Percentiles rank a stretch among this genome's conserved stretches.
phyloP scores from a whole-genome alignment of 2,329 filamentous ascomycete genomes.

The Fusarium guadeloupense region DNA sequence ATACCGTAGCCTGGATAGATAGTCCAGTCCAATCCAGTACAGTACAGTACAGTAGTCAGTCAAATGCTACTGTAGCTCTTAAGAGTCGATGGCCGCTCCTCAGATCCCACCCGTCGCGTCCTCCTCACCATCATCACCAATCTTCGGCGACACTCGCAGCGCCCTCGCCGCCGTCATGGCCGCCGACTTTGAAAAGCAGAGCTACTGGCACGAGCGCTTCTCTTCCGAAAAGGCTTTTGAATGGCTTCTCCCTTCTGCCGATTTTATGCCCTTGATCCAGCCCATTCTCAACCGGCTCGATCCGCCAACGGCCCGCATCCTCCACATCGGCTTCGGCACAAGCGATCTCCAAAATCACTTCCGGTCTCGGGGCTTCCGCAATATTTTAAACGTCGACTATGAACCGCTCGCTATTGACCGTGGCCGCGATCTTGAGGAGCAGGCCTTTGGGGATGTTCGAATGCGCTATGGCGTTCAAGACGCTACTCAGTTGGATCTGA shows the following conservation, averaged over 20 bases:
- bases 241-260: constrained; percentile 56
- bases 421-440: constrained; percentile 52
- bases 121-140: constrained; percentile 21
- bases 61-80: neutral
- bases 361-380: constrained; percentile 52
- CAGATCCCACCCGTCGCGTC: constrained; percentile 34
- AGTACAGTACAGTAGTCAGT: too few relatives aligned
- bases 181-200: constrained; percentile 58
- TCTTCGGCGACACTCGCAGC: constrained; percentile 12
- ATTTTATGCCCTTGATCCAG: constrained; percentile 53
- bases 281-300: constrained; percentile 48
- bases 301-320: constrained; percentile 46
- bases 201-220: constrained; percentile 61
- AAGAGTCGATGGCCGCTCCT: constrained; percentile 28
- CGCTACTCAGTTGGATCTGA: constrained; percentile 50
- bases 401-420: constrained; percentile 58
- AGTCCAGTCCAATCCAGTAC: constrained; percentile 12
- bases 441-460: constrained; percentile 54
- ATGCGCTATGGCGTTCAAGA: constrained; percentile 58
- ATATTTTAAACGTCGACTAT: constrained; percentile 61
- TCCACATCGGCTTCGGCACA: constrained; percentile 60
- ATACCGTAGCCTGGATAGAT: constrained; percentile 7
- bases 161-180: constrained; percentile 37
- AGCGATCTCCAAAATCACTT: constrained; percentile 60
- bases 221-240: constrained; percentile 56